Evolutionary conservation across 164 flowering plant genomes (phyloP).

Genomic region (Litsea cubeba): DNA sequence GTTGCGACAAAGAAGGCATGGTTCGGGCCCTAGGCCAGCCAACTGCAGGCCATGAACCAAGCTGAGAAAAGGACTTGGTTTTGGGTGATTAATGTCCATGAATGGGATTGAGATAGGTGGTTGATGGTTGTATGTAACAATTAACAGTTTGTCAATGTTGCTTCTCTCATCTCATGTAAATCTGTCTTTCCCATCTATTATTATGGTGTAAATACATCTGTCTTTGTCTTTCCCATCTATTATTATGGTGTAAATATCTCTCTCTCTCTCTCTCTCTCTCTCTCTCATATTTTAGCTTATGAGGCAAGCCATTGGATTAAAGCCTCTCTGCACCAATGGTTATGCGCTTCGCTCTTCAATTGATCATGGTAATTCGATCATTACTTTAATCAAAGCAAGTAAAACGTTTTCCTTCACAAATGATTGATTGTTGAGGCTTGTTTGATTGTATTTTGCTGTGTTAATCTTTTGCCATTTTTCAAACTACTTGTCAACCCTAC

Average conservation of each 20-base stretch:
- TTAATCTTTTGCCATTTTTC: too few species aligned
- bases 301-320: neutral
- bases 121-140: neutral
- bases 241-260: neutral
- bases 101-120: neutral
- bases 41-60: neutral
- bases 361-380: too few species aligned
- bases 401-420: too few species aligned
- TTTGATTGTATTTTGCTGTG: too few species aligned
- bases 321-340: too few species aligned
- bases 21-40: neutral
- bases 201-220: neutral
- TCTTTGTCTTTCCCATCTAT: neutral
- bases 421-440: too few species aligned
- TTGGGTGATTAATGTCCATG: neutral
- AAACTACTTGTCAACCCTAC: too few species aligned
- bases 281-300: neutral
- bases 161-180: neutral
- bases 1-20: neutral
- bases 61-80: neutral
- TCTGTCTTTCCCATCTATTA: neutral
- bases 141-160: too few species aligned
- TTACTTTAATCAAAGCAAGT: too few species aligned
- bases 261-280: neutral
- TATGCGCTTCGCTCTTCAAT: too few species aligned